Evolutionary conservation across 306 rosid genomes (phyloP).

Genomic region (Gleditsia sinensis): DNA sequence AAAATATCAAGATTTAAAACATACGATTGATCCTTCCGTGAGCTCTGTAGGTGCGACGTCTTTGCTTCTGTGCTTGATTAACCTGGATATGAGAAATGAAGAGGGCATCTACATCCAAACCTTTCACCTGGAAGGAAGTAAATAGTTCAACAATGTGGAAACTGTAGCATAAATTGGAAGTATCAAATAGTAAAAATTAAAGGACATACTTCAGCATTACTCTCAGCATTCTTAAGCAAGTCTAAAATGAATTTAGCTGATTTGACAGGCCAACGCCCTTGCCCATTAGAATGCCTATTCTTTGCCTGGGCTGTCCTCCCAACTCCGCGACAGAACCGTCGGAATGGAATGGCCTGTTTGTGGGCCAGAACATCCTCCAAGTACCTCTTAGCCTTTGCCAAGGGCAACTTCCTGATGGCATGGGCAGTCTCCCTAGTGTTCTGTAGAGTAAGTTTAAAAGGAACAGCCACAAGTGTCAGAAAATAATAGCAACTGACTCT

Average conservation of each 20-base stretch:
- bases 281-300: conserved; percentile 92
- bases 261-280: conserved; percentile 95
- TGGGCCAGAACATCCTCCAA: conserved; percentile 89
- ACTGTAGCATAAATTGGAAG: background rate
- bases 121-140: conserved; percentile 64
- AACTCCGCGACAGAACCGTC: conserved; percentile 90
- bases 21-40: conserved; percentile 95
- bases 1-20: background rate
- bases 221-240: conserved; percentile 93
- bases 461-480: too few relatives aligned
- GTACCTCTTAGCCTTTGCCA: conserved; percentile 83
- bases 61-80: conserved; percentile 91
- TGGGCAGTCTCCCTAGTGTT: conserved; percentile 86
- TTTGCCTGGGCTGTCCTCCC: conserved; percentile 96
- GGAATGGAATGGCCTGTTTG: conserved; percentile 94
- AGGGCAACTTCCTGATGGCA: conserved; percentile 77
- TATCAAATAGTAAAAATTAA: background rate
- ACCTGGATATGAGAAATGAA: conserved; percentile 79
- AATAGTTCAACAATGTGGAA: background rate
- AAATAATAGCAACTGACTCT: too few relatives aligned
- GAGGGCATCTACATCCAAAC: conserved; percentile 84
- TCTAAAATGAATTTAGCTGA: conserved; percentile 85
- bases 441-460: conserved; percentile 34
- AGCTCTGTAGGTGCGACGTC: conserved; percentile 92
- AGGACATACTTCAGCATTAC: conserved; percentile 78